These are phyloP conservation scores for Coemansia sp. DNA, from an alignment of 192 early-diverging fungal species.

Conservation along the genomic window DNA sequence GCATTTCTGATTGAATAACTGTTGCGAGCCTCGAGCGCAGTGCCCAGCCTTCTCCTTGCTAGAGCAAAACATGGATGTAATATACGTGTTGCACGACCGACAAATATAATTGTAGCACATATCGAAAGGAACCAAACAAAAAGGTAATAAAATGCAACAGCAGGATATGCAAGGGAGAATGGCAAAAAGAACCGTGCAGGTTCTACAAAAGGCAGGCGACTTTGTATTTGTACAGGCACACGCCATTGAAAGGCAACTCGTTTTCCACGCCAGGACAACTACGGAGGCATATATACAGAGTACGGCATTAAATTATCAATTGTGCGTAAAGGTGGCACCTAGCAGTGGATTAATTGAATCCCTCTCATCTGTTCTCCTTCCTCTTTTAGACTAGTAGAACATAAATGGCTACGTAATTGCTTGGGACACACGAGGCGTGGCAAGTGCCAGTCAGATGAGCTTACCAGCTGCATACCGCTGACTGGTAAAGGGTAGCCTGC, in stretches of 20 bases:
- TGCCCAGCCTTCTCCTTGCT: constrained; percentile 30
- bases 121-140: neutral
- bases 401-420: neutral
- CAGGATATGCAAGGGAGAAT: neutral
- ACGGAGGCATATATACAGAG: neutral
- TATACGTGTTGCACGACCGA: constrained; percentile 35
- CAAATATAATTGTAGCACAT: constrained; percentile 57
- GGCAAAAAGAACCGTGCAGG: neutral
- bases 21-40: constrained; percentile 33
- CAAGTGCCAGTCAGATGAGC: constrained; percentile 8
- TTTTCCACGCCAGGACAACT: neutral
- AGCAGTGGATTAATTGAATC: neutral
- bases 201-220: neutral
- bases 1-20: constrained; percentile 35
- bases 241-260: neutral
- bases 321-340: neutral
- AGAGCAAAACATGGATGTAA: constrained; percentile 50
- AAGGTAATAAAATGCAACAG: neutral
- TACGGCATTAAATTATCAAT: neutral
- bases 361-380: neutral
- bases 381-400: neutral
- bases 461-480: neutral
- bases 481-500: constrained; percentile 11
- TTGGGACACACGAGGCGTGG: constrained; percentile 6
- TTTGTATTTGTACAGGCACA: neutral